Percentiles rank a stretch among this genome's conserved stretches.
Evolutionary conservation across 2,329 filamentous ascomycete species (phyloP).

Genomic region (Neofusicoccum parvum): DNA sequence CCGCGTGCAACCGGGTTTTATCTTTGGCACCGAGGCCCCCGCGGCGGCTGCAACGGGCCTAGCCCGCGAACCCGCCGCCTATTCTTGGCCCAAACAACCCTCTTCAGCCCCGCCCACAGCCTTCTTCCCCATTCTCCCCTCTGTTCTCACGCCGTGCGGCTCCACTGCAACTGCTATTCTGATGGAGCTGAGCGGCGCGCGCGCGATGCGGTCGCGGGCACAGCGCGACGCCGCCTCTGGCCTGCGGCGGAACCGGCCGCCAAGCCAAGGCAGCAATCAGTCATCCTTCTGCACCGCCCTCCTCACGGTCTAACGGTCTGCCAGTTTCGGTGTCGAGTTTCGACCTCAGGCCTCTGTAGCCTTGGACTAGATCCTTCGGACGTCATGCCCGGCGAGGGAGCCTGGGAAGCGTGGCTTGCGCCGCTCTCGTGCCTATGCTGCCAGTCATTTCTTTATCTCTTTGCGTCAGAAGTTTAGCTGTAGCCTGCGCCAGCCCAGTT

Average conservation of each 20-base stretch:
- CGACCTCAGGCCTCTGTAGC: slow-evolving; percentile 2
- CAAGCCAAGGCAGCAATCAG: slow-evolving; percentile 13
- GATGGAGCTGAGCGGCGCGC: not conserved
- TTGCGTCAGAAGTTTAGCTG: slow-evolving; percentile 4
- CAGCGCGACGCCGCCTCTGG: not conserved
- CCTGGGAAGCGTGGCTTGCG: slow-evolving; percentile 10
- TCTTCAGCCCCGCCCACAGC: slow-evolving; percentile 11
- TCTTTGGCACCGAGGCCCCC: not conserved
- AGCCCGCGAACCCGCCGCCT: not conserved
- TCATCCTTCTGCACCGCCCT: slow-evolving; percentile 10
- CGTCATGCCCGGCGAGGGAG: not conserved
- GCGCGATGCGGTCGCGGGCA: not conserved
- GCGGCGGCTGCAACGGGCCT: not conserved
- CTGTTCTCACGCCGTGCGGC: not conserved
- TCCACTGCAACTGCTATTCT: slow-evolving; percentile 13
- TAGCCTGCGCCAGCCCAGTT: slow-evolving; percentile 4
- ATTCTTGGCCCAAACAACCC: not conserved
- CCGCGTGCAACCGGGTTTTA: not conserved
- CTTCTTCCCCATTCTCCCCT: not conserved
- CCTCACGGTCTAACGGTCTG: slow-evolving; percentile 1
- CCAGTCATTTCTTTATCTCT: slow-evolving; percentile 14
- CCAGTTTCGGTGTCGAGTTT: not conserved
- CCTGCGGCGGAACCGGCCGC: not conserved
- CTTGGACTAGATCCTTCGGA: slow-evolving; percentile 15
- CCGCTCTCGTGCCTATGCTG: not conserved